Evolutionary conservation across 352 stramenopile species (phyloP).

Genomic region (Phytophthora parvispora): DNA sequence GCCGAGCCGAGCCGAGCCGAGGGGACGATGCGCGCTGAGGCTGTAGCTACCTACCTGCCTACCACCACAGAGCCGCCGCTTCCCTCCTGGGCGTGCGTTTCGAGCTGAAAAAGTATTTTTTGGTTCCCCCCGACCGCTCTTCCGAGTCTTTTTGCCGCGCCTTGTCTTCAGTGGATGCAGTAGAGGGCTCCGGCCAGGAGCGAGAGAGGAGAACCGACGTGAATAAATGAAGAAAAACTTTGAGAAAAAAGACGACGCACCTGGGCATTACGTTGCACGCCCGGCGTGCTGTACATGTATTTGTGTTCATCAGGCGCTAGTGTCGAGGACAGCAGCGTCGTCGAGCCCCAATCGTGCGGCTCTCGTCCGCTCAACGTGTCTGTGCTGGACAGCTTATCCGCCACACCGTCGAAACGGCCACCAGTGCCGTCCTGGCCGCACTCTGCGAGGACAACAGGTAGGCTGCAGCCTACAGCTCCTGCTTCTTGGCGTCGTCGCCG

Average conservation of each 20-base stretch:
- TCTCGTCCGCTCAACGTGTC: background rate
- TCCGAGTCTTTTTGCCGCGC: constrained; percentile 8
- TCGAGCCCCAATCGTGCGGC: background rate
- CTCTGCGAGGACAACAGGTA: too few relatives aligned
- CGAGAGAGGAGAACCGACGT: constrained; percentile 16
- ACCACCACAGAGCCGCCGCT: background rate
- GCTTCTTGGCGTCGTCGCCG: constrained; percentile 65
- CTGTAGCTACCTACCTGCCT: too few relatives aligned
- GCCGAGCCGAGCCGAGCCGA: background rate
- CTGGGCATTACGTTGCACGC: background rate
- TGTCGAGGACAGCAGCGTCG: background rate
- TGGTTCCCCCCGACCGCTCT: constrained; percentile 8
- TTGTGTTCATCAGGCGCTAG: background rate
- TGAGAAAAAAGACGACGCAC: constrained; percentile 12
- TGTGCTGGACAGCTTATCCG: background rate
- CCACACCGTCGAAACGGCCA: background rate
- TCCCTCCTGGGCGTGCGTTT: background rate
- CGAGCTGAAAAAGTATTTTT: constrained; percentile 34
- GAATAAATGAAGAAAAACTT: constrained; percentile 38
- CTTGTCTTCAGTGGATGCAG: constrained; percentile 8
- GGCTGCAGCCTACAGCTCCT: constrained; percentile 45
- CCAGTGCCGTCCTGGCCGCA: background rate
- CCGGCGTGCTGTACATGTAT: background rate
- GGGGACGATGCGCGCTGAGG: background rate
- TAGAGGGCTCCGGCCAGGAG: background rate